These are phyloP conservation scores for Raffaelea deltoideospora DNA, from an alignment of 2,329 filamentous ascomycete species.

Conservation along the genomic window DNA sequence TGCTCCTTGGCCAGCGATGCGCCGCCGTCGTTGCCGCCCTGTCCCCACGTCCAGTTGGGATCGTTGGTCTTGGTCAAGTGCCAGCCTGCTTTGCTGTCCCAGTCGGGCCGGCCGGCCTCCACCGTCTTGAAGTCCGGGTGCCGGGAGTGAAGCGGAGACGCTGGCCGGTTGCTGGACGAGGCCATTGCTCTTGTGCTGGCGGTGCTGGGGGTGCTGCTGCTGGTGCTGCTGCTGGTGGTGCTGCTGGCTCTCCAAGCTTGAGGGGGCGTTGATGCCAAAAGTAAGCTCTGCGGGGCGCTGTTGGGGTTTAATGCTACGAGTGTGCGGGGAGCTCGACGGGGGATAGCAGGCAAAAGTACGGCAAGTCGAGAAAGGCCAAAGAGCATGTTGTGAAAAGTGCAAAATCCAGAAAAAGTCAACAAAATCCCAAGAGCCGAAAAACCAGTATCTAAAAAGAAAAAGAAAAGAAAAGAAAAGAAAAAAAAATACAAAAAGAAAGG, in stretches of 20 bases:
- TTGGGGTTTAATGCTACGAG: too few species aligned
- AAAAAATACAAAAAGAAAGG: background rate
- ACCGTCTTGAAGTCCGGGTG: slow-evolving; percentile 63
- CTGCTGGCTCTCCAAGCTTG: too few species aligned
- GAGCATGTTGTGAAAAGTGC: too few species aligned
- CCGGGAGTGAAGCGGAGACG: too few species aligned
- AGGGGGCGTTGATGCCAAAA: too few species aligned
- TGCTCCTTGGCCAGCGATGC: slow-evolving; percentile 32
- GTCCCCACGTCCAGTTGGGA: slow-evolving; percentile 50
- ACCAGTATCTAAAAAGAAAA: background rate
- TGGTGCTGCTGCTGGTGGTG: background rate
- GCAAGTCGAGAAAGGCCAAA: too few species aligned
- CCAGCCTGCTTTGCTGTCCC: slow-evolving; percentile 26
- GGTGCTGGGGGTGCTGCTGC: background rate
- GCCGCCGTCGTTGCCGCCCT: slow-evolving; percentile 42
- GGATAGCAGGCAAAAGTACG: too few species aligned
- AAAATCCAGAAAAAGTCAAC: too few species aligned
- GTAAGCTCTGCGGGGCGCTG: too few species aligned
- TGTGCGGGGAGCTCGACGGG: too few species aligned
- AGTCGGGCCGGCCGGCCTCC: slow-evolving; percentile 50
- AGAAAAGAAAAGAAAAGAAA: background rate
- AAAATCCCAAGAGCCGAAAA: background rate
- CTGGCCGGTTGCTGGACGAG: too few species aligned
- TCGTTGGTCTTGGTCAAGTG: slow-evolving; percentile 47
- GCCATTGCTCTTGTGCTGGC: background rate